Evolutionary conservation across 2,329 filamentous ascomycete species (phyloP).

Genomic region (Lachnellula hyalina): DNA sequence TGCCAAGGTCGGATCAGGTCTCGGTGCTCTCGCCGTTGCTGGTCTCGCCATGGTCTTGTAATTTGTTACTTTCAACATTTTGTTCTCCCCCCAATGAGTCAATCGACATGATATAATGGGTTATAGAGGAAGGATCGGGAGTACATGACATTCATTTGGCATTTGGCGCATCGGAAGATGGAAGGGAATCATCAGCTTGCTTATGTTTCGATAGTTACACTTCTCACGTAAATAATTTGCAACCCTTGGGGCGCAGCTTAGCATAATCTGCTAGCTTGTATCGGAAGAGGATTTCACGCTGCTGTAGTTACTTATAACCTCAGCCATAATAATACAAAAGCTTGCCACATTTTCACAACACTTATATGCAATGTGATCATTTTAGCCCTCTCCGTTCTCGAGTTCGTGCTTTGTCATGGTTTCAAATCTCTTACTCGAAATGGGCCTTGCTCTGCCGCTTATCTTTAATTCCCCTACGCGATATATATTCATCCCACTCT

Average conservation of each 20-base stretch:
- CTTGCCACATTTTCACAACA: not conserved
- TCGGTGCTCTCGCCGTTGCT: slow-evolving; percentile 20
- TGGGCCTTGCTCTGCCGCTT: no score
- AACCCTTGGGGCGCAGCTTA: not conserved
- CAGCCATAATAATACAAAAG: not conserved
- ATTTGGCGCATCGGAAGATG: slow-evolving; percentile 2
- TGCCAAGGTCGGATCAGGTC: slow-evolving; percentile 15
- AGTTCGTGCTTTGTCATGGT: no score
- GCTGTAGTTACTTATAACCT: not conserved
- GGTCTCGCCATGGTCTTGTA: slow-evolving; percentile 26
- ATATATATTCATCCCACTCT: no score
- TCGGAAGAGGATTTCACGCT: not conserved
- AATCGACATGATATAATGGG: slow-evolving; percentile 5
- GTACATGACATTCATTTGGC: slow-evolving; percentile 12
- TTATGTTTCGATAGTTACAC: slow-evolving; percentile 1
- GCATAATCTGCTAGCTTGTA: not conserved
- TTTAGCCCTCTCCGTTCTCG: no score
- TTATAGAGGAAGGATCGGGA: slow-evolving; percentile 3
- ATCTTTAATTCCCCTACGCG: no score
- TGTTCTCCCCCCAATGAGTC: slow-evolving; percentile 1
- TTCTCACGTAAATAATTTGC: slow-evolving; percentile 7
- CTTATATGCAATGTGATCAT: not conserved
- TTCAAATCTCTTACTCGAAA: no score
- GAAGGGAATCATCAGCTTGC: not conserved
- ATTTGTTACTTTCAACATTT: not conserved